A percentile compares a stretch with the other conserved stretches of the same genome.
phyloP scores from a whole-genome alignment of 2,329 filamentous ascomycete genomes.

The Hymenoscyphus fructigenus region DNA sequence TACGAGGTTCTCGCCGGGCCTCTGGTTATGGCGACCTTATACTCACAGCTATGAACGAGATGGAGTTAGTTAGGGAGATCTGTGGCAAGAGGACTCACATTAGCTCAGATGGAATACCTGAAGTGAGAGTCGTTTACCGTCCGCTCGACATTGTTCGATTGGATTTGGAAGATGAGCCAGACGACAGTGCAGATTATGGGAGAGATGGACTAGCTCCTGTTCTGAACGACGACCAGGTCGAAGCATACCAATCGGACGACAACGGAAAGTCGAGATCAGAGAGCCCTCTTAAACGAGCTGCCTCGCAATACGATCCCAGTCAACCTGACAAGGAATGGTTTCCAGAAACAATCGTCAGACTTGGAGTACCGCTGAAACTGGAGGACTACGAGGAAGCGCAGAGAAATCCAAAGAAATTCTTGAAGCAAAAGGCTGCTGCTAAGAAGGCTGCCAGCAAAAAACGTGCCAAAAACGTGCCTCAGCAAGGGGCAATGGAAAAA shows the following conservation, averaged over 20 bases:
- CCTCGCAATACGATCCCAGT: constrained; percentile 60
- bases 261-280: constrained; percentile 20
- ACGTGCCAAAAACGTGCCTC: constrained; percentile 29
- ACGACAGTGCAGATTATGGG: constrained; percentile 44
- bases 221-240: constrained; percentile 64
- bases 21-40: constrained; percentile 37
- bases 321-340: constrained; percentile 68
- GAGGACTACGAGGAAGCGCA: constrained; percentile 59
- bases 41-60: constrained; percentile 46
- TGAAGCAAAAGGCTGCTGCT: constrained; percentile 24
- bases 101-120: constrained; percentile 71
- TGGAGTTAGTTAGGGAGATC: constrained; percentile 62
- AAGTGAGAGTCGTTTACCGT: constrained; percentile 75
- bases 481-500: constrained; percentile 36
- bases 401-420: constrained; percentile 29
- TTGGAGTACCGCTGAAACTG: constrained; percentile 64
- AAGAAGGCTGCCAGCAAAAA: constrained; percentile 32
- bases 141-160: constrained; percentile 77
- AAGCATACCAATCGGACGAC: constrained; percentile 33
- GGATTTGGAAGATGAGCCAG: constrained; percentile 70
- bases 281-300: constrained; percentile 39
- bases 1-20: constrained; percentile 41
- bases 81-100: constrained; percentile 67
- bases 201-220: constrained; percentile 55
- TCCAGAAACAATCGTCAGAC: constrained; percentile 59